Base-by-base conservation (phyloP, 2,329 filamentous ascomycete species). In the Ascochyta viciae-villosae region DNA sequence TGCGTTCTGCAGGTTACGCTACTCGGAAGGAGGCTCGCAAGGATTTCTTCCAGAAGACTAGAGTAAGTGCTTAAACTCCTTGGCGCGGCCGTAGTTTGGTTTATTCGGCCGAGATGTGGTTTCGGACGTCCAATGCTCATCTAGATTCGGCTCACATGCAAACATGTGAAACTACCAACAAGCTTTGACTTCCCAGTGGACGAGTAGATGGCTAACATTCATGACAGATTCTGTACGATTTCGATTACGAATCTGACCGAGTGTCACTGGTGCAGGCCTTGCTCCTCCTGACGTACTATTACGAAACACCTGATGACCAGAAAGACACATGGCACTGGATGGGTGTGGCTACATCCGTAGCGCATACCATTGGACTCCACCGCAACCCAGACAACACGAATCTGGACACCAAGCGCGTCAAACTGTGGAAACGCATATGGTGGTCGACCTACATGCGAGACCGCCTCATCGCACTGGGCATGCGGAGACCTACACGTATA, bases 321-420 rank as follows among this genome's bases (percentile, higher is more conserved):
- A 97, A 97, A 76, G 94, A 97, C 74, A 97, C 93, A 41, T 97
- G 94, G 91, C 93, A 97, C 73, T 97, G 93, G 94, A 96, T 97
- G 91, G 94, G 94, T 16, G 91, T 97, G 34, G 94, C 93, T 38
- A 91, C 96, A 57, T 96, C 93, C 12, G 81, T 97, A 42, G 93
- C 92, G 48, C 92, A 96, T 75, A 96, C 93, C 12, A 96, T 97
- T 62, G 93, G 94, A 6, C 83, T 97, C 16, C 92, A 98, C 76
- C 89, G 93, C 60, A 91, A 96, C 67, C 92, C 92, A 2, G 85
- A 85, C 27, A 89, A 88, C 54, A 92, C 90, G 8, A 88, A 85
- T 65, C 91, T 96, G 85, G 84, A 89, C 35, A 76, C 80, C 3
- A 83, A 85, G 49, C 89, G 90, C 68, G 90, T 92, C 71, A 91